phyloP scores from a whole-genome alignment of 2,329 filamentous ascomycete species.

The Mollisiaceae sp. region DNA sequence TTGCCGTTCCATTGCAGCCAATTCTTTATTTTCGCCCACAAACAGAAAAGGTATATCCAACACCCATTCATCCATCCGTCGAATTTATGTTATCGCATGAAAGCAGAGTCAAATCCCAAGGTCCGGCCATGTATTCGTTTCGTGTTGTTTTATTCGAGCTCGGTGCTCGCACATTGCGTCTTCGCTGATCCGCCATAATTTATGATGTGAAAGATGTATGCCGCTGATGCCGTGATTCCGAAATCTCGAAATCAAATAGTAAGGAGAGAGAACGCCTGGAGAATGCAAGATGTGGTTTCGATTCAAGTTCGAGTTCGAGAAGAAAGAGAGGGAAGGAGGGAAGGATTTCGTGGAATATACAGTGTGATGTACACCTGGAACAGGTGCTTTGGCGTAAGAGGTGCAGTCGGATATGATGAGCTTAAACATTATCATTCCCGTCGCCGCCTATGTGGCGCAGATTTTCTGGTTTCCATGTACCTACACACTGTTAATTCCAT shows the following conservation, averaged over 20 bases:
- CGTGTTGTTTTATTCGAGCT: not conserved
- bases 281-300: constrained; percentile 7
- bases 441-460: constrained; percentile 68
- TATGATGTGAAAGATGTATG: constrained; percentile 12
- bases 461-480: constrained; percentile 76
- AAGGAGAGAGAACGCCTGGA: constrained; percentile 4
- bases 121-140: constrained; percentile 7
- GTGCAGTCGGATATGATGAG: not conserved
- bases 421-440: not conserved
- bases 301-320: constrained; percentile 1
- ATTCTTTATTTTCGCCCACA: not conserved
- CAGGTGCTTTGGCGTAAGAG: no score
- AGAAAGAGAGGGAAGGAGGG: not conserved
- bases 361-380: not conserved
- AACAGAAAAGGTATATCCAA: not conserved
- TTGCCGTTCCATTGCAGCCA: not conserved
- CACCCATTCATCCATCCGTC: not conserved
- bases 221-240: constrained; percentile 25
- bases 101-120: not conserved
- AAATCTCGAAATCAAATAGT: not conserved
- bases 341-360: constrained; percentile 8
- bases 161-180: no score
- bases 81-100: no score
- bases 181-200: constrained; percentile 4
- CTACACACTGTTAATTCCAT: constrained; percentile 47